These are phyloP conservation scores for Protomyces inouyei DNA, from an alignment of 1,139 yeast genomes.

Conservation along the genomic window DNA sequence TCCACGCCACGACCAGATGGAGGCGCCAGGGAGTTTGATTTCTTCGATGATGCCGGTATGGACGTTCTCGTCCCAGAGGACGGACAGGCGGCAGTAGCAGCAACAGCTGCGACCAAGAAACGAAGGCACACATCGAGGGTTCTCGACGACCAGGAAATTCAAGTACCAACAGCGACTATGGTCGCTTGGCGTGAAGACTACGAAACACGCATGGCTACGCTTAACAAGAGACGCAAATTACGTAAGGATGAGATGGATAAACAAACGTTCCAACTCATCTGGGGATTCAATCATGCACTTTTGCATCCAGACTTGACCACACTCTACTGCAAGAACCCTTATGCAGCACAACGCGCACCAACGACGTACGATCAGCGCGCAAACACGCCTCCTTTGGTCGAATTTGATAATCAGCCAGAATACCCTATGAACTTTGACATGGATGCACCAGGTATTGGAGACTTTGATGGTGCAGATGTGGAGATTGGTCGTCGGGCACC, in stretches of 20 bases:
- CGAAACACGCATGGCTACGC: background rate
- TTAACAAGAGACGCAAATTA: background rate
- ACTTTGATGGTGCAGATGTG: background rate
- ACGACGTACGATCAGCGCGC: background rate
- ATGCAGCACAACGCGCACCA: background rate
- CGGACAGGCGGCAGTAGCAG: background rate
- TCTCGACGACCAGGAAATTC: background rate
- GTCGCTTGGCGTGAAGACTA: background rate
- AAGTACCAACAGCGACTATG: background rate
- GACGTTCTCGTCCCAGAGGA: background rate
- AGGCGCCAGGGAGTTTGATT: background rate
- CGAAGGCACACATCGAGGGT: background rate
- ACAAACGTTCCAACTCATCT: background rate
- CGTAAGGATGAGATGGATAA: background rate
- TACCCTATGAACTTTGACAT: background rate
- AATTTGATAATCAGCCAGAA: background rate
- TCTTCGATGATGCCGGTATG: background rate
- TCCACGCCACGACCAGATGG: background rate
- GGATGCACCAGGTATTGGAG: background rate
- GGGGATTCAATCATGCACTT: background rate
- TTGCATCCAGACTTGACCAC: background rate
- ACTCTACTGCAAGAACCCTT: background rate
- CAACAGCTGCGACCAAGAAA: background rate
- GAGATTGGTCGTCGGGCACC: conserved; percentile 16
- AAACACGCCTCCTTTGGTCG: background rate